phyloP scores from a whole-genome alignment of 306 rosid genomes.

The Sindora glabra region DNA sequence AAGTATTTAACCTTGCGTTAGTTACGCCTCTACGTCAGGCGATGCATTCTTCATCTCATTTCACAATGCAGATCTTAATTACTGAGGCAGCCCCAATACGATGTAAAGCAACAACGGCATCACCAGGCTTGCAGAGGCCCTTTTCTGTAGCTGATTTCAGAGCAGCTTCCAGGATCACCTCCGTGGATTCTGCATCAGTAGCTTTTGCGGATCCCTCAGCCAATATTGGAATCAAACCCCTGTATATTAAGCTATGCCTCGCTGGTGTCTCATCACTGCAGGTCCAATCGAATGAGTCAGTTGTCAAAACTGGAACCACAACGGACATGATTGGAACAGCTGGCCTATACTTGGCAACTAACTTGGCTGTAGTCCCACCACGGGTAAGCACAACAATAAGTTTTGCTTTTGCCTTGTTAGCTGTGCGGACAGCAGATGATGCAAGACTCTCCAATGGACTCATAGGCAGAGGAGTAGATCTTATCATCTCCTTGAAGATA shows the following conservation, averaged over 20 bases:
- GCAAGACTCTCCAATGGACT: conserved; percentile 98
- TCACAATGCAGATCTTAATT: conserved; percentile 85
- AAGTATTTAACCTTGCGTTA: conserved; percentile 12
- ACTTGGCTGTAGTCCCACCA: conserved; percentile 82
- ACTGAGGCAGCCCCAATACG: conserved; percentile 84
- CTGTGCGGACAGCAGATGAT: conserved; percentile 89
- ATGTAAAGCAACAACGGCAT: conserved; percentile 87
- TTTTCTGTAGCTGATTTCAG: conserved; percentile 64
- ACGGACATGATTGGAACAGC: conserved; percentile 92
- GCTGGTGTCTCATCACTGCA: conserved; percentile 91
- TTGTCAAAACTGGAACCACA: conserved; percentile 87
- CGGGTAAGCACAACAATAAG: conserved; percentile 89
- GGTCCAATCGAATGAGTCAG: conserved; percentile 86
- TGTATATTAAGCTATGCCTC: conserved; percentile 84
- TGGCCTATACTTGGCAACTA: conserved; percentile 91
- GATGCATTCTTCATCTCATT: conserved; percentile 29
- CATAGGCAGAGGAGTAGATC: conserved; percentile 91
- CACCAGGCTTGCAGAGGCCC: conserved; percentile 73
- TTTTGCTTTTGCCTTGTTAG: conserved; percentile 82
- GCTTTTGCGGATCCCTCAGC: conserved; percentile 96
- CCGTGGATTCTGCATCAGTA: conserved; percentile 98
- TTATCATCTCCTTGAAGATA: conserved; percentile 92
- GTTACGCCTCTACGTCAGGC: conserved; percentile 1
- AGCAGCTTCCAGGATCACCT: conserved; percentile 86
- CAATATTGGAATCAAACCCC: conserved; percentile 85